Evolutionary conservation across 352 stramenopile genomes (phyloP).

Genomic region (Peronospora belbahrii): DNA sequence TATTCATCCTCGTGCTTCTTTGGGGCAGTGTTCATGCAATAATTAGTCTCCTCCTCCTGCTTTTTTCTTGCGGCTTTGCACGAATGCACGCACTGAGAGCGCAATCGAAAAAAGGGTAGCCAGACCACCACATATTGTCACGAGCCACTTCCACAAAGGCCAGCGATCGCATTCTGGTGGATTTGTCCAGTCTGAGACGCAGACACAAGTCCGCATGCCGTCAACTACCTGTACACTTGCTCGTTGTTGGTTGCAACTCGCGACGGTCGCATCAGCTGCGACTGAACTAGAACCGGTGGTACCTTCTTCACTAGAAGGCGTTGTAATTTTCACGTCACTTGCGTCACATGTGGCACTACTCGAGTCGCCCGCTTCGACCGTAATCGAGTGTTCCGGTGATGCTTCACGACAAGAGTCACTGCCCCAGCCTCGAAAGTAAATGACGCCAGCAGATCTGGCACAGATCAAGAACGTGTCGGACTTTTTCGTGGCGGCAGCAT

Average conservation of each 20-base stretch:
- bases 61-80: constrained; percentile 28
- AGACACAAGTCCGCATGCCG: constrained; percentile 36
- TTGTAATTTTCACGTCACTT: constrained; percentile 9
- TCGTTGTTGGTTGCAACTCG: constrained; percentile 46
- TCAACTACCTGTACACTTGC: constrained; percentile 35
- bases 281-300: constrained; percentile 10
- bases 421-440: constrained; percentile 59
- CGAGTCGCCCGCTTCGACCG: constrained; percentile 32
- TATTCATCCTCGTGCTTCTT: constrained; percentile 21
- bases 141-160: constrained; percentile 48
- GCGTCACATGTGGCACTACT: constrained; percentile 15
- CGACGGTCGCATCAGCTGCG: constrained; percentile 18
- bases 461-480: constrained; percentile 53
- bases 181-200: constrained; percentile 52
- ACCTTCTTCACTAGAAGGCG: background rate
- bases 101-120: constrained; percentile 48
- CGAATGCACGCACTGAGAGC: constrained; percentile 39
- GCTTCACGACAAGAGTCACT: constrained; percentile 40
- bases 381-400: constrained; percentile 39
- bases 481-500: constrained; percentile 27
- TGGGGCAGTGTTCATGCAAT: background rate
- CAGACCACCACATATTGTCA: constrained; percentile 48
- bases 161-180: constrained; percentile 43
- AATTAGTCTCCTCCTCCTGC: background rate
- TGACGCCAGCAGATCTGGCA: constrained; percentile 35